Percentiles rank a stretch among this genome's conserved stretches.
Evolutionary conservation across 306 rosid species (phyloP).

Genomic region (Ceratonia siliqua): DNA sequence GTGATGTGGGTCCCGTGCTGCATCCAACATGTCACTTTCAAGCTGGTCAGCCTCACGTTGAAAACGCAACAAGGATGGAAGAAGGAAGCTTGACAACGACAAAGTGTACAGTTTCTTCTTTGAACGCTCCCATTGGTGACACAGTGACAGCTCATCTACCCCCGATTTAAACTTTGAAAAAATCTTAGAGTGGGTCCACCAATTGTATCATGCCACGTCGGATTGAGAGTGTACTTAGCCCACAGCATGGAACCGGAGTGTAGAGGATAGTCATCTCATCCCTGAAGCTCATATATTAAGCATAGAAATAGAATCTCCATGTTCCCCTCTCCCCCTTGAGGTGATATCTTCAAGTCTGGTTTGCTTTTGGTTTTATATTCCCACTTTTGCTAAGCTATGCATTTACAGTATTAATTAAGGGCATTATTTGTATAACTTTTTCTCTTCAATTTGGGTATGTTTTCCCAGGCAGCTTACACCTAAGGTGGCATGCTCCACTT

Average conservation of each 20-base stretch:
- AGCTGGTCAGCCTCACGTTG: conserved; percentile 44
- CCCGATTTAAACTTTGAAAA: not conserved
- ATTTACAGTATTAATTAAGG: not conserved
- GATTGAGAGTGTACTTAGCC: not conserved
- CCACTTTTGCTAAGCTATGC: conserved; percentile 16
- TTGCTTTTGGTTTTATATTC: conserved; percentile 4
- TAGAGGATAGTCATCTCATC: not conserved
- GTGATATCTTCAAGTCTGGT: conserved; percentile 37
- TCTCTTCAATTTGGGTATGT: conserved; percentile 21
- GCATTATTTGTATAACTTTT: not conserved
- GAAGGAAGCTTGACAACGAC: conserved; percentile 30
- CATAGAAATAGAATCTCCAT: conserved; percentile 23
- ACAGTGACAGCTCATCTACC: conserved; percentile 44
- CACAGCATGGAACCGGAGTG: not conserved
- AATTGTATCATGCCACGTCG: not conserved
- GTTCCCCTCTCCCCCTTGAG: conserved; percentile 47
- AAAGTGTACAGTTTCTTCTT: conserved; percentile 31
- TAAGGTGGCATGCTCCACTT: conserved; percentile 58
- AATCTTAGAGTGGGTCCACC: not conserved
- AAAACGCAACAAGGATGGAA: conserved; percentile 42
- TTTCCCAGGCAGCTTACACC: conserved; percentile 36
- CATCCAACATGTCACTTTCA: conserved; percentile 42
- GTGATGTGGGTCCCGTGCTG: conserved; percentile 51
- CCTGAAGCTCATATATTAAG: not conserved
- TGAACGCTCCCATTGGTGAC: conserved; percentile 31